phyloP scores from a whole-genome alignment of 345 rosid genomes.

The Hibiscus mutabilis region DNA sequence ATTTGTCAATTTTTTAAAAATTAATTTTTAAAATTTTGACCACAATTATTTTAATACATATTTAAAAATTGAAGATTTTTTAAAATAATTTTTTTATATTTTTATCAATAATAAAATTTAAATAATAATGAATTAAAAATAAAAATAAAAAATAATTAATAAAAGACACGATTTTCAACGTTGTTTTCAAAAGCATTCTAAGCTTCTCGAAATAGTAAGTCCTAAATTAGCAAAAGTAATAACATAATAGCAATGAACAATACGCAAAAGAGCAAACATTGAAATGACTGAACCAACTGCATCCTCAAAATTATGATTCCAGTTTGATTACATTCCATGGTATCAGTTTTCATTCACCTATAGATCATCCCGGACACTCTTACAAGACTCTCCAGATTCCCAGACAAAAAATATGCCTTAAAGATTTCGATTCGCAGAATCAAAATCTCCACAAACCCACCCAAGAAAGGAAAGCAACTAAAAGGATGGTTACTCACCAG shows the following conservation, averaged over 20 bases:
- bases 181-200: neutral
- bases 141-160: too few species aligned
- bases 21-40: too few species aligned
- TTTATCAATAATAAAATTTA: too few species aligned
- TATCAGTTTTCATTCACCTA: neutral
- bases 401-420: neutral
- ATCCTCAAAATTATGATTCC: neutral
- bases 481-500: constrained; percentile 31
- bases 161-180: too few species aligned
- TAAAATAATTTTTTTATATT: too few species aligned
- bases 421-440: neutral
- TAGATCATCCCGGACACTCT: neutral
- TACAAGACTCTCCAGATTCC: neutral
- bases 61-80: too few species aligned
- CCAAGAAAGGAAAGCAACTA: neutral
- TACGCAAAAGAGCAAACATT: neutral
- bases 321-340: neutral
- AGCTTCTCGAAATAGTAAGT: neutral
- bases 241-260: neutral
- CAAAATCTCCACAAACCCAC: neutral
- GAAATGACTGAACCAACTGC: neutral
- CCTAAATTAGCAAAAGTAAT: neutral
- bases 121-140: too few species aligned
- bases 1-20: too few species aligned
- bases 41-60: too few species aligned